Percentiles rank a stretch among this genome's conserved stretches.
Conservation (phyloP, 768 basidiomycete species). For the Macrolepiota fuliginosa region DNA sequence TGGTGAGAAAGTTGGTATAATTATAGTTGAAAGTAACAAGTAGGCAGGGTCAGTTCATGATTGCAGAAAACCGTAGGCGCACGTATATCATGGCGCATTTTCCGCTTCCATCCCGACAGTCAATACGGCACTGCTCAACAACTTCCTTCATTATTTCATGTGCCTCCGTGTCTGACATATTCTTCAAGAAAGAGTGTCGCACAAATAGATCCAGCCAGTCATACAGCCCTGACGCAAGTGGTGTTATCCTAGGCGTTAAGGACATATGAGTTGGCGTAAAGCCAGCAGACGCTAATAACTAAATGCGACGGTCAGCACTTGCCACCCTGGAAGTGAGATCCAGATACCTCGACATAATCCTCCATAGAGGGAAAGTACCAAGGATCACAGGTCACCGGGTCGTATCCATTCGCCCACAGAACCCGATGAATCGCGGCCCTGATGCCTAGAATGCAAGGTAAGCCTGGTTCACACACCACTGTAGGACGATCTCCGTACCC, state of each 20-base stretch:
- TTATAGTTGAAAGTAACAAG: background rate
- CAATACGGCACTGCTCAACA: conserved; percentile 49
- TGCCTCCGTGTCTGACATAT: conserved; percentile 52
- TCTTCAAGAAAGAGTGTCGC: conserved; percentile 54
- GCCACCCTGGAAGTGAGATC: conserved; percentile 9
- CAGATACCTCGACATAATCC: conserved; percentile 57
- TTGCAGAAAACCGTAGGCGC: conserved; percentile 62
- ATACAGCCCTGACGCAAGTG: conserved; percentile 46
- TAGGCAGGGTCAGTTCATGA: conserved; percentile 25
- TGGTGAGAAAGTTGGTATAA: background rate
- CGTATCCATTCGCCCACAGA: conserved; percentile 47
- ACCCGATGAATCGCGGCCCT: conserved; percentile 55
- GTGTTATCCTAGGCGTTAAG: conserved; percentile 54
- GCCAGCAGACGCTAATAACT: conserved; percentile 58
- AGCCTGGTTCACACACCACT: background rate
- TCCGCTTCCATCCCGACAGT: conserved; percentile 55
- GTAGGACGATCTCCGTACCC: conserved; percentile 35
- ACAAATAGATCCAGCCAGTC: conserved; percentile 74
- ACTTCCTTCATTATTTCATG: conserved; percentile 62
- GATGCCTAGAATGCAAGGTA: conserved; percentile 45
- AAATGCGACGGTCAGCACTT: conserved; percentile 4
- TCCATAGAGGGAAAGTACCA: conserved; percentile 82
- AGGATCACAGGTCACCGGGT: conserved; percentile 65
- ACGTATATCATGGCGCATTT: conserved; percentile 75
- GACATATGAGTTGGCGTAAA: conserved; percentile 55